These are phyloP conservation scores for Plicaturopsis crispa DNA, from an alignment of 768 basidiomycete genomes.

Conservation along the genomic window DNA sequence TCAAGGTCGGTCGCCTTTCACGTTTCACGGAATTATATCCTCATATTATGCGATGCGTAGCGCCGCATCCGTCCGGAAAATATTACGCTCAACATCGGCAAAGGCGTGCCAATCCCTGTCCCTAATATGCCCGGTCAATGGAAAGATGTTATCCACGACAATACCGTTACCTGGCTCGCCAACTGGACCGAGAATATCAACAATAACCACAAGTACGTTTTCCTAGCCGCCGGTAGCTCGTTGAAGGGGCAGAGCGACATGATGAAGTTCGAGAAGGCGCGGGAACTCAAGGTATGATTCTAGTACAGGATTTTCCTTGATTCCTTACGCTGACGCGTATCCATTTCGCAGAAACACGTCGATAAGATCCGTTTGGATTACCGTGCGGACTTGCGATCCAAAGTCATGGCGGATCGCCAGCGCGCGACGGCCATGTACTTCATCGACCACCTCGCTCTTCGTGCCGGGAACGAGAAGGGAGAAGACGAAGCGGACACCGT, in stretches of 20 bases:
- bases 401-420: slow-evolving; percentile 92
- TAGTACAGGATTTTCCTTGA: background rate
- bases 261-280: slow-evolving; percentile 96
- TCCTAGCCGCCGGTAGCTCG: slow-evolving; percentile 94
- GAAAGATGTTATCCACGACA: slow-evolving; percentile 84
- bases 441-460: slow-evolving; percentile 93
- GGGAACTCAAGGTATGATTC: slow-evolving; percentile 82
- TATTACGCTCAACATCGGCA: slow-evolving; percentile 91
- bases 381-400: slow-evolving; percentile 72
- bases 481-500: slow-evolving; percentile 99
- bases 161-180: slow-evolving; percentile 98
- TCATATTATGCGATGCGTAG: slow-evolving; percentile 29
- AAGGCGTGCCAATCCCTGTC: slow-evolving; percentile 63
- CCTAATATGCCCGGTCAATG: slow-evolving; percentile 91
- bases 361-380: slow-evolving; percentile 90
- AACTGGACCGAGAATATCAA: slow-evolving; percentile 99
- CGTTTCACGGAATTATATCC: slow-evolving; percentile 3
- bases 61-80: slow-evolving; percentile 89
- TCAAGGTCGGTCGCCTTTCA: slow-evolving; percentile 57
- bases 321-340: background rate
- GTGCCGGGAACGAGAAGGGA: slow-evolving; percentile 99
- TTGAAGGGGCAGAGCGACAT: slow-evolving; percentile 98
- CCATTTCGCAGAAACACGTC: slow-evolving; percentile 63
- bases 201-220: slow-evolving; percentile 93
- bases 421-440: slow-evolving; percentile 99